Evolutionary conservation across 73 alveolate species (phyloP).

Genomic region (Paramecium sexaurelia): DNA sequence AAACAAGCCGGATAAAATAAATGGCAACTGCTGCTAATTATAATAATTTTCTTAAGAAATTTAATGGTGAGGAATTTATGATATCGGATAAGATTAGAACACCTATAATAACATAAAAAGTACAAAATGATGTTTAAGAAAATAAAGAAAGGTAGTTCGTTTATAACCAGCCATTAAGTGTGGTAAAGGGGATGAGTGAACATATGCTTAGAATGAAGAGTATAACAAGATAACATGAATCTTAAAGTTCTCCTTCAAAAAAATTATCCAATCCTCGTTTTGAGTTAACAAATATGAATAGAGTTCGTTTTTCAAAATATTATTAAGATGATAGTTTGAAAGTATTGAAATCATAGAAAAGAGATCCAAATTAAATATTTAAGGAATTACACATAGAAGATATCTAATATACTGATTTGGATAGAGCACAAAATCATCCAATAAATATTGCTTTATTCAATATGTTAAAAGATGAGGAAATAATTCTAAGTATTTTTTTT

Average conservation of each 20-base stretch:
- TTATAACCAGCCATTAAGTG: not conserved
- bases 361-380: not conserved
- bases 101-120: not conserved
- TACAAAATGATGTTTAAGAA: not conserved
- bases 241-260: not conserved
- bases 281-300: not conserved
- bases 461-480: conserved; percentile 20
- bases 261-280: not conserved
- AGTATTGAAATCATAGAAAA: not conserved
- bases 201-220: conserved; percentile 31
- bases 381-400: not conserved
- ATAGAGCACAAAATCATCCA: conserved; percentile 10
- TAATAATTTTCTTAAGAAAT: not conserved
- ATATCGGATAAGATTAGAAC: not conserved
- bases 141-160: not conserved
- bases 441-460: not conserved
- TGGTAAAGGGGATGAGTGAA: not conserved
- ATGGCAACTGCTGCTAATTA: not conserved
- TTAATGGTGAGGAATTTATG: not conserved
- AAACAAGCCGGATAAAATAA: not conserved
- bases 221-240: not conserved
- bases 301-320: conserved; percentile 21
- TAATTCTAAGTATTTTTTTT: not conserved
- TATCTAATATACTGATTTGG: conserved; percentile 18
- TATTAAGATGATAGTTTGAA: conserved; percentile 14